phyloP scores from a whole-genome alignment of 1,284 basidiomycete genomes.

The Trametes hirsuta region DNA sequence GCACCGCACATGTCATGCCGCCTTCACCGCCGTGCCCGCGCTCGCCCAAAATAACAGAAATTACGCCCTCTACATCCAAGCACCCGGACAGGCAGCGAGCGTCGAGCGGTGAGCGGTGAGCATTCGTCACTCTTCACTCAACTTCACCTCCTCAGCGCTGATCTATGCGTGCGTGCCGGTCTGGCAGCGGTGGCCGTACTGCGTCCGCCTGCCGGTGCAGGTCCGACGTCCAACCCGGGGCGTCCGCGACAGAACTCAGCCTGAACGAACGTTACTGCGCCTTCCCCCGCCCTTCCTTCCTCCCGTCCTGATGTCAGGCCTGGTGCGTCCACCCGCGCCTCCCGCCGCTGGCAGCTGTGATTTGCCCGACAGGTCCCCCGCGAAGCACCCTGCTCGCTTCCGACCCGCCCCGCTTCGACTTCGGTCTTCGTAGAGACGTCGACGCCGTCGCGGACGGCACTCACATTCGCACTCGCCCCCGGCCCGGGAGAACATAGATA shows the following conservation, averaged over 20 bases:
- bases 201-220: background rate
- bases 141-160: background rate
- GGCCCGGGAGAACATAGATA: too few relatives aligned
- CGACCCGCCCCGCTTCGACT: background rate
- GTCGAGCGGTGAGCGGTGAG: background rate
- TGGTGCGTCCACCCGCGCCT: too few relatives aligned
- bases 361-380: background rate
- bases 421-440: background rate
- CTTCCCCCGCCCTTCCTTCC: background rate
- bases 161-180: background rate
- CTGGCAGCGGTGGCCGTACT: conserved; percentile 11
- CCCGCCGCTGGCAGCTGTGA: background rate
- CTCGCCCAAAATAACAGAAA: too few relatives aligned
- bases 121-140: background rate
- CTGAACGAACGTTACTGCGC: background rate
- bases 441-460: background rate
- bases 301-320: background rate
- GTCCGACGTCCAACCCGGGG: too few relatives aligned
- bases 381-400: background rate
- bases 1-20: too few relatives aligned
- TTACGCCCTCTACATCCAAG: too few relatives aligned
- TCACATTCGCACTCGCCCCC: too few relatives aligned
- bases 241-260: too few relatives aligned
- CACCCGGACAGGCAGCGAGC: background rate
- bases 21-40: too few relatives aligned